Conservation (phyloP, 2,329 filamentous ascomycete species). For the Amesomyces nigricolor region DNA sequence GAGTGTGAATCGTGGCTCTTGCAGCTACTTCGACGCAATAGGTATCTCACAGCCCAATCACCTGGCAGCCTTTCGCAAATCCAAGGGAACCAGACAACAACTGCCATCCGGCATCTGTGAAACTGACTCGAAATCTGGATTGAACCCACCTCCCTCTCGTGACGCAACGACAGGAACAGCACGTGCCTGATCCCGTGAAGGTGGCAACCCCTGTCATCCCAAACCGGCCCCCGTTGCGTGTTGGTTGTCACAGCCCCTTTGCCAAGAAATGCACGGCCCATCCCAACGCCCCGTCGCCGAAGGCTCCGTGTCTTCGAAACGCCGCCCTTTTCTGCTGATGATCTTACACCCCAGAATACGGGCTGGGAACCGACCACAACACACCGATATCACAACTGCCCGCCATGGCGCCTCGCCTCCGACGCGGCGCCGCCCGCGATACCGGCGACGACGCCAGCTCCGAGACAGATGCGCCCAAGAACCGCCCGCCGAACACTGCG, state of each 20-base stretch:
- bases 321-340: slow-evolving; percentile 12
- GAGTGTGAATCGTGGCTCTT: too few relatives aligned
- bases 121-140: too few relatives aligned
- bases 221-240: neutral
- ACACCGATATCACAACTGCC: slow-evolving; percentile 7
- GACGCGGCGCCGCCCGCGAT: slow-evolving; percentile 24
- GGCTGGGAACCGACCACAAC: slow-evolving; percentile 6
- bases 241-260: slow-evolving; percentile 21
- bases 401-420: slow-evolving; percentile 27
- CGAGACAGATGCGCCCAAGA: slow-evolving; percentile 25
- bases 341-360: slow-evolving; percentile 9
- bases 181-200: slow-evolving; percentile 20
- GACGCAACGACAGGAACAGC: neutral
- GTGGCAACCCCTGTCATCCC: neutral
- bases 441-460: slow-evolving; percentile 21
- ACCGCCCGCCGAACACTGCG: slow-evolving; percentile 59
- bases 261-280: slow-evolving; percentile 25
- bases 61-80: too few relatives aligned
- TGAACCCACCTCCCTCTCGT: too few relatives aligned
- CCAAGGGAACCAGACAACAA: too few relatives aligned
- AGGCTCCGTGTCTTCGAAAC: slow-evolving; percentile 17
- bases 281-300: slow-evolving; percentile 10
- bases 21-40: too few relatives aligned
- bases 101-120: too few relatives aligned
- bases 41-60: too few relatives aligned